Conservation (phyloP, 345 rosid genomes). For the Eucalyptus shirleyi region DNA sequence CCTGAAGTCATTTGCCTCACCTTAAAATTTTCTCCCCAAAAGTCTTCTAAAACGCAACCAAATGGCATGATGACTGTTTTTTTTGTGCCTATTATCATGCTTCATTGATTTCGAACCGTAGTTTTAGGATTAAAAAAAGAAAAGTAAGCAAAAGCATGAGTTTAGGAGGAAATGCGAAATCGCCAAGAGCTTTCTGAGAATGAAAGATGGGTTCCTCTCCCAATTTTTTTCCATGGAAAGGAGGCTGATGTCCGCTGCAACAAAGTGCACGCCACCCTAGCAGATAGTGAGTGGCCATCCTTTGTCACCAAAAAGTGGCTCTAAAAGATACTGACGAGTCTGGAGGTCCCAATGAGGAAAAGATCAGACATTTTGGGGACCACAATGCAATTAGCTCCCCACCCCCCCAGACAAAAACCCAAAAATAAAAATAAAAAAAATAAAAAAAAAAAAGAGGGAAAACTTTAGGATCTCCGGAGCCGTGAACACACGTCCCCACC, state of each 20-base stretch:
- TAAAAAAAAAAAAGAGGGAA: too few species aligned
- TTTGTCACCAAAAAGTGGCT: background rate
- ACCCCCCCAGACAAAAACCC: background rate
- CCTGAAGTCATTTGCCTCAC: background rate
- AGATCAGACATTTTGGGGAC: background rate
- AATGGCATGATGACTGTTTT: background rate
- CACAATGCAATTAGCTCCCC: background rate
- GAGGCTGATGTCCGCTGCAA: background rate
- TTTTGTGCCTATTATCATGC: background rate
- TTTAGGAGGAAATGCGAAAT: background rate
- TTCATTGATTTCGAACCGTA: background rate
- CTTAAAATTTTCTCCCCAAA: too few species aligned
- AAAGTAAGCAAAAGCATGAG: background rate
- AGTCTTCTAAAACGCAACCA: accelerated
- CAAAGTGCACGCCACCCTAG: background rate
- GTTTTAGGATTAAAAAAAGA: background rate
- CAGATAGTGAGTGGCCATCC: background rate
- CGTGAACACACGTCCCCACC: background rate
- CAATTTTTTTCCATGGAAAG: background rate
- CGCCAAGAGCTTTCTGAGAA: background rate
- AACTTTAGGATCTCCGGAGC: background rate
- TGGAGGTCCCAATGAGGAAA: background rate
- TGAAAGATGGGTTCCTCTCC: background rate
- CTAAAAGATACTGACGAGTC: background rate
- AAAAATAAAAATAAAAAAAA: too few species aligned